These are phyloP conservation scores for Zygnema circumcarinatum DNA, from an alignment of 139 green algal species.

Conservation along the genomic window DNA sequence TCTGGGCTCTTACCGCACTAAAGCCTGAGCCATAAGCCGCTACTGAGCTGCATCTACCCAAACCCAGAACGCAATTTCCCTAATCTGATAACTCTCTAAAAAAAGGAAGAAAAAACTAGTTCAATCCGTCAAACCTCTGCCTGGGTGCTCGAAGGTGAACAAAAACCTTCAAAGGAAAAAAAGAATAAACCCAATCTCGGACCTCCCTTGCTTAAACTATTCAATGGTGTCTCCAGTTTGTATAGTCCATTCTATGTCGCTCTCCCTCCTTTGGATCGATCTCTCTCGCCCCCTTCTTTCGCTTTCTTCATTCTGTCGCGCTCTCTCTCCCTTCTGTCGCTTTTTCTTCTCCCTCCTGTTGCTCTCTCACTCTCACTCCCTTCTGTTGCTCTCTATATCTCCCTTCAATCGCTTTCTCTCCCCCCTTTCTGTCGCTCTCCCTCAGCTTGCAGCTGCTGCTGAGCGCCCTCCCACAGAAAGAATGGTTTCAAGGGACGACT, in stretches of 20 bases:
- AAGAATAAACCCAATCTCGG: background rate
- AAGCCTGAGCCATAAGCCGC: too few relatives aligned
- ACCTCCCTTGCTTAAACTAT: background rate
- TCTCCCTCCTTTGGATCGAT: too few relatives aligned
- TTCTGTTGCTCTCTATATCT: background rate
- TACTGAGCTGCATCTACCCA: too few relatives aligned
- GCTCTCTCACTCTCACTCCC: background rate
- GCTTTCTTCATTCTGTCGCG: background rate
- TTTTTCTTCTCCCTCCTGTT: background rate
- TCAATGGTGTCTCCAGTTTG: too few relatives aligned
- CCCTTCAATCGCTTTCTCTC: background rate
- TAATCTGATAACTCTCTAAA: too few relatives aligned
- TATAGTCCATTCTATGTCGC: too few relatives aligned
- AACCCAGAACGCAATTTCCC: too few relatives aligned
- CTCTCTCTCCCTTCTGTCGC: background rate
- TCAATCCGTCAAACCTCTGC: background rate
- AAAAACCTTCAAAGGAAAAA: background rate
- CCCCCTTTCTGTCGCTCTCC: too few relatives aligned
- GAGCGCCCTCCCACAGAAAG: too few relatives aligned
- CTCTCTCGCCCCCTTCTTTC: too few relatives aligned
- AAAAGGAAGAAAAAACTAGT: background rate
- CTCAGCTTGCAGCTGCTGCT: too few relatives aligned
- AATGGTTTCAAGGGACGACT: slow-evolving; percentile 10
- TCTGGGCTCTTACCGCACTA: too few relatives aligned
- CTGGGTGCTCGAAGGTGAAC: background rate